phyloP scores from a whole-genome alignment of 2,329 filamentous ascomycete genomes.

The Paracorniculantispora psalliotae region DNA sequence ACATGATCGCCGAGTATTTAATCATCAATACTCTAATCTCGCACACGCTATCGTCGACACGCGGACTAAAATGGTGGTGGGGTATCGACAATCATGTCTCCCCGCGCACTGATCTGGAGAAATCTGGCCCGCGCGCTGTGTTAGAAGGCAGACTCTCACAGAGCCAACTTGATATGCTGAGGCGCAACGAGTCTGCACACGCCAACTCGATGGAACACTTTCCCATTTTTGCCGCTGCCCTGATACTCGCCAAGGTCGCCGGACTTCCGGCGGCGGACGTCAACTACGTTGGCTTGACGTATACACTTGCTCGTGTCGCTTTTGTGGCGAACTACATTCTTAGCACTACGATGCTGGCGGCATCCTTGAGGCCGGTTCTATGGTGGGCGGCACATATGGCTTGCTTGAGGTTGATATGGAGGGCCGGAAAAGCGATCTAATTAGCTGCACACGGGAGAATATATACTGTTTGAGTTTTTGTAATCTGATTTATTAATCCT shows the following conservation, averaged over 20 bases:
- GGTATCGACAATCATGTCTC: conserved; percentile 11
- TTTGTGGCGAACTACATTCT: not conserved
- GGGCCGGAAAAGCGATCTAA: conserved; percentile 1
- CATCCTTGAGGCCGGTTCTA: not conserved
- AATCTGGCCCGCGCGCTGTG: conserved; percentile 5
- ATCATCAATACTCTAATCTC: conserved; percentile 3
- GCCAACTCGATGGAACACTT: conserved; percentile 11
- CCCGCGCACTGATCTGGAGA: conserved; percentile 3
- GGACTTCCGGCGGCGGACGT: not conserved
- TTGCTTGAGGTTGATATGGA: conserved; percentile 10
- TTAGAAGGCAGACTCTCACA: conserved; percentile 1
- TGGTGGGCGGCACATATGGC: conserved; percentile 5
- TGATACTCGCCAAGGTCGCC: conserved; percentile 5
- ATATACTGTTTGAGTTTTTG: no score
- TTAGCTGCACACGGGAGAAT: no score
- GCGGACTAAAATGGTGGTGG: not conserved
- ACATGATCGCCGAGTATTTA: conserved; percentile 9
- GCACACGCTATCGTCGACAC: not conserved
- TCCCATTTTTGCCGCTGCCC: conserved; percentile 3
- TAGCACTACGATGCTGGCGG: not conserved
- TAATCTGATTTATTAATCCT: no score
- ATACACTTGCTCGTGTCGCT: not conserved
- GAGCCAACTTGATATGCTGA: conserved; percentile 3
- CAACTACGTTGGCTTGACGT: conserved; percentile 1
- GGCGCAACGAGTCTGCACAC: conserved; percentile 10